phyloP scores from a whole-genome alignment of 768 basidiomycete species.

The Leccinellum albellum region DNA sequence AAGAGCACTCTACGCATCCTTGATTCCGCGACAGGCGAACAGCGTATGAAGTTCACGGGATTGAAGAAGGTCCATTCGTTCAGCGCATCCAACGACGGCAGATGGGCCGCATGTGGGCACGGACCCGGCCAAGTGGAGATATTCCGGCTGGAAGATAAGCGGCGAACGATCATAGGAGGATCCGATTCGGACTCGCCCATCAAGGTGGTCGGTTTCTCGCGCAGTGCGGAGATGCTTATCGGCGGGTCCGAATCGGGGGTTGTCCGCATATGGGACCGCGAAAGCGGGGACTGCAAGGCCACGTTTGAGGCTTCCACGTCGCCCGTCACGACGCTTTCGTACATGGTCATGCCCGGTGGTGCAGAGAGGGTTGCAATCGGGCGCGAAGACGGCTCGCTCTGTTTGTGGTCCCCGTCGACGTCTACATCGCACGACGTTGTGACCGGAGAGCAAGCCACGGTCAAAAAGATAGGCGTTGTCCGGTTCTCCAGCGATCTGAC shows the following conservation, averaged over 20 bases:
- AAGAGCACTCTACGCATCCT: slow-evolving; percentile 10
- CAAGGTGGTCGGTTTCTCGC: slow-evolving; percentile 15
- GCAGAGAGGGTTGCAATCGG: slow-evolving; percentile 10
- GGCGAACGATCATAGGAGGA: background rate
- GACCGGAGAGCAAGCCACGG: background rate
- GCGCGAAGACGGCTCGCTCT: slow-evolving; percentile 17
- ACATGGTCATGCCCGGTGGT: background rate
- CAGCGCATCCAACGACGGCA: slow-evolving; percentile 2
- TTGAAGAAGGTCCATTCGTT: slow-evolving; percentile 7
- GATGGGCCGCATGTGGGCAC: slow-evolving; percentile 8
- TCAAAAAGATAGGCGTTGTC: slow-evolving; percentile 3
- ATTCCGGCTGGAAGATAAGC: background rate
- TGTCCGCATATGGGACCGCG: slow-evolving; percentile 20
- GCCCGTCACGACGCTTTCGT: slow-evolving; percentile 19
- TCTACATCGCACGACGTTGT: slow-evolving; percentile 10
- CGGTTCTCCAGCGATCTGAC: slow-evolving; percentile 9
- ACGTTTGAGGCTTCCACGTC: background rate
- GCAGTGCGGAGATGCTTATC: slow-evolving; percentile 10
- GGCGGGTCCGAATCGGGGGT: slow-evolving; percentile 15
- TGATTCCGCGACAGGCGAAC: slow-evolving; percentile 9
- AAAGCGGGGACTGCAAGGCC: slow-evolving; percentile 11
- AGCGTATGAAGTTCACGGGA: slow-evolving; percentile 2
- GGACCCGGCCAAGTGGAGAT: slow-evolving; percentile 4
- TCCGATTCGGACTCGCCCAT: background rate
- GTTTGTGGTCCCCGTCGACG: slow-evolving; percentile 15